These are phyloP conservation scores for Tolypocladium ophioglossoides DNA, from an alignment of 2,329 filamentous ascomycete species.

Conservation along the genomic window DNA sequence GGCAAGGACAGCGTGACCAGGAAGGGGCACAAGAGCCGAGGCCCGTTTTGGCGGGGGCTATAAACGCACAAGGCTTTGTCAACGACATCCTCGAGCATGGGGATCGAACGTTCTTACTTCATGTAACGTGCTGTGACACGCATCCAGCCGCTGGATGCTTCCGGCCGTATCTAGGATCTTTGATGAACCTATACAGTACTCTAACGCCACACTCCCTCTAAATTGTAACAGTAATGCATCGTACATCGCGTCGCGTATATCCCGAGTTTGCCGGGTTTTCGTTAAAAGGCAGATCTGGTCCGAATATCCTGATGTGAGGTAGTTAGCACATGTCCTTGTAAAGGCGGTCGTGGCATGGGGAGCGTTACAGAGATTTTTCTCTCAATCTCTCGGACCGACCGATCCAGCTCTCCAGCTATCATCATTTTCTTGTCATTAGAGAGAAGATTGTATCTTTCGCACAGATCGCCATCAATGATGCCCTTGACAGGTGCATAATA, in stretches of 20 bases:
- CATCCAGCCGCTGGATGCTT: background rate
- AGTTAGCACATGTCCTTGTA: conserved; percentile 11
- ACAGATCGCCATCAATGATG: conserved; percentile 92
- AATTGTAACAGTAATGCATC: conserved; percentile 10
- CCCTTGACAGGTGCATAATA: conserved; percentile 97
- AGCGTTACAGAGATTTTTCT: conserved; percentile 67
- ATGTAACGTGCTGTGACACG: conserved; percentile 5
- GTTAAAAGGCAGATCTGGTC: conserved; percentile 48
- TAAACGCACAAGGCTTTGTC: background rate
- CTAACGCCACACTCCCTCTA: conserved; percentile 4
- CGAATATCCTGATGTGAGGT: conserved; percentile 37
- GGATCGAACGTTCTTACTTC: conserved; percentile 18
- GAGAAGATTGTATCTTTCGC: conserved; percentile 79
- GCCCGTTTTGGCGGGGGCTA: conserved; percentile 21
- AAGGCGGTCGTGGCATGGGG: background rate
- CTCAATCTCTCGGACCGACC: conserved; percentile 87
- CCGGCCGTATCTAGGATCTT: background rate
- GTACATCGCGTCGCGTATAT: background rate
- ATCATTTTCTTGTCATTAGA: conserved; percentile 85
- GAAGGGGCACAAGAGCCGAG: conserved; percentile 18
- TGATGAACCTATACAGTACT: conserved; percentile 1
- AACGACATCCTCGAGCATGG: conserved; percentile 3
- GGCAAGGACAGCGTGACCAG: conserved; percentile 13
- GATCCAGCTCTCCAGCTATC: conserved; percentile 87
- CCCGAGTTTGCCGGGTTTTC: background rate